Evolutionary conservation across 73 alveolate genomes (phyloP), one percentile per base, ranked within the genome.

Genomic region (Paramecium bursaria): DNA sequence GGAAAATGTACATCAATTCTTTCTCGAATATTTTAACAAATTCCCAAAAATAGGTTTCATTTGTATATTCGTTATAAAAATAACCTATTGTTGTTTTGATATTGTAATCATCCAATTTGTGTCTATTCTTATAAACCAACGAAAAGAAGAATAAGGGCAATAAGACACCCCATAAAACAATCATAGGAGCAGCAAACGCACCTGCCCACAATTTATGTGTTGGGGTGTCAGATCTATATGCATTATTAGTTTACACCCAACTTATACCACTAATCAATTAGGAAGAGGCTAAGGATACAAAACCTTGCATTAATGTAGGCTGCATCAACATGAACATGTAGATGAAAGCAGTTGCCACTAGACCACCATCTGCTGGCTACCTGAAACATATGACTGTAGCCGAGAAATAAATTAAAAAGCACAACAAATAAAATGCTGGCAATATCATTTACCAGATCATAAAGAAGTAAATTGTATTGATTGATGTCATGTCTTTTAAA

Each of bases 241-340:
- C 82, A 39, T 39, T 57, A 67, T 67, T 57, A 4, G 60, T 47
- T 19, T 67, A 67, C 17, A 67, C 55, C 53, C 55, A 67, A 15
- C 23, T 5, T 2, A 67, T 26, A 0, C 82, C 82, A 2, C 50
- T 25, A 2, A 67, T 35, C 11, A 39, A 21, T 67, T 57, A 39
- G 7, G 82, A 14, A 67, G 50, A 25, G 23, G 50, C 82, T 19
- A 67, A 67, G 33, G 19, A 31, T 2, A 67, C 44, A 15, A 67
- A 67, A 10, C 82, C 82, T 21, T 47, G 60, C 10, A 67, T 57
- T 21, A 67, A 21, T 19, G 82, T 67, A 15, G 82, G 82, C 22
- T 67, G 23, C 21, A 47, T n/a, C 7, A 67, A 42, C 5, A 67
- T 31, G 13, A 67, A 67, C 55, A 33, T 35, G 27, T 67, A 67